phyloP scores from a whole-genome alignment of 106 monocot species.

The Ottelia alismoides region DNA sequence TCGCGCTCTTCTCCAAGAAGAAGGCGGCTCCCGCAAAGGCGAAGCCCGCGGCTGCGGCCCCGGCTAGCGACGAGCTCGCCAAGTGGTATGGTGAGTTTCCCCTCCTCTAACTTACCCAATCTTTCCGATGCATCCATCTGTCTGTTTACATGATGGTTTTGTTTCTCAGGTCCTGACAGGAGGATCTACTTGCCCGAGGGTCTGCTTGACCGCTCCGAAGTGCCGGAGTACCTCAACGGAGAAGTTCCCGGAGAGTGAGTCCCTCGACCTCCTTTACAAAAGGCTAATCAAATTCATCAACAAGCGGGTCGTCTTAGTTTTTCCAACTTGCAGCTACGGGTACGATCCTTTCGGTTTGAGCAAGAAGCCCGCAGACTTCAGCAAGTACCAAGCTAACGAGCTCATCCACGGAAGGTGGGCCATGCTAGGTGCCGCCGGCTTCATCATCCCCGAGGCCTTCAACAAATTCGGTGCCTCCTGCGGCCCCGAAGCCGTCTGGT shows the following conservation, averaged over 20 bases:
- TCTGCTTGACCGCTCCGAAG: conserved; percentile 60
- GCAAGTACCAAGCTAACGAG: too few relatives aligned
- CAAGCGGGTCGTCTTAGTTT: conserved; percentile 79
- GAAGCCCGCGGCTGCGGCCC: conserved; percentile 18
- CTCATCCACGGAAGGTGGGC: too few relatives aligned
- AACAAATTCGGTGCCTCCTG: conserved; percentile 59
- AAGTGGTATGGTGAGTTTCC: conserved; percentile 99
- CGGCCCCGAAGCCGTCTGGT: conserved; percentile 18
- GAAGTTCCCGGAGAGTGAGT: conserved; percentile 94
- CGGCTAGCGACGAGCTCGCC: conserved; percentile 62
- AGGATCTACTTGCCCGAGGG: conserved; percentile 79
- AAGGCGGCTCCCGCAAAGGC: conserved; percentile 31
- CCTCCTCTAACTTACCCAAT: too few relatives aligned
- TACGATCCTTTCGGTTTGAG: too few relatives aligned
- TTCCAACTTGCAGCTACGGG: too few relatives aligned
- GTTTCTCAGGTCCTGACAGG: conserved; percentile 15
- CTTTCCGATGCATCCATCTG: too few relatives aligned
- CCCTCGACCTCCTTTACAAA: conserved; percentile 31
- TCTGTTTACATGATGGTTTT: too few relatives aligned
- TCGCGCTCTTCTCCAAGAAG: conserved; percentile 42
- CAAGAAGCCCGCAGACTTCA: conserved; percentile 91
- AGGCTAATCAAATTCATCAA: conserved; percentile 74
- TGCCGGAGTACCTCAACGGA: too few relatives aligned
- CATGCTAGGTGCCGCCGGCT: too few relatives aligned
- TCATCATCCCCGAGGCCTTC: too few relatives aligned